Base-by-base conservation (phyloP, 2,329 filamentous ascomycete genomes). In the Aspergillus niger region DNA sequence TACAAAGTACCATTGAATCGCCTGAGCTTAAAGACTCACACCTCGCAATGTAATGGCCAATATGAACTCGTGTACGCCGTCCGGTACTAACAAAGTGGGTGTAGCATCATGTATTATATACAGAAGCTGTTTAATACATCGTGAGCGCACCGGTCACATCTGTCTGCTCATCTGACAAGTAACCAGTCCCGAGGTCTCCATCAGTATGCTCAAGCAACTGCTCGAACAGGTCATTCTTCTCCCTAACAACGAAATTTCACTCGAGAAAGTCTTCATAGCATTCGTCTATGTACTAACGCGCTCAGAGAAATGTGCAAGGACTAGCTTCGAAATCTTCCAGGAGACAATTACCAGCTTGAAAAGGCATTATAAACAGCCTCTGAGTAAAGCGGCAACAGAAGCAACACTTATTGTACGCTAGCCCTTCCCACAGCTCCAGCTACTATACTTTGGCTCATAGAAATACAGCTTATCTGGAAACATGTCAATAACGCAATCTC, bases 391-490 rank as follows among this genome's bases (percentile, higher is more conserved):
- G 63, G 86, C 87, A 5, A 86, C 90, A 11, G 85, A 81, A 63
- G 76, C 75, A 52, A 72, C 71, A 47, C 69, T 80, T 32, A 75
- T 80, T 65, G 80, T 81, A 64, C 61, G 72, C 26, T 2, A 13
- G 15, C 24, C 13, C 24, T 32, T 28, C 11, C 11, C 32, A 36
- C 1, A 13, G 32, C 30, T 11, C 24, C 17, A 28, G 15, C 17
- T 24, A 17, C 13, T 5, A 10, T 10, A 6, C 11, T 11, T 5
- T 4, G 3, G 47, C 47, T 60, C 36, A 60, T 36, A 3, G 1
- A 24, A 3, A n/a, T 26, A 26, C 59, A 94, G 90, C 74, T 97
- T 3, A 77, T 97, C 3, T 97, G 92, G 92, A 95, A 92, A 75
- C 85, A 83, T 26, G 80, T 91, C n/a, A 89, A 92, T 55, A 75